Evolutionary conservation across 129 eudicot genomes (phyloP).

Genomic region (Lactuca saligna): DNA sequence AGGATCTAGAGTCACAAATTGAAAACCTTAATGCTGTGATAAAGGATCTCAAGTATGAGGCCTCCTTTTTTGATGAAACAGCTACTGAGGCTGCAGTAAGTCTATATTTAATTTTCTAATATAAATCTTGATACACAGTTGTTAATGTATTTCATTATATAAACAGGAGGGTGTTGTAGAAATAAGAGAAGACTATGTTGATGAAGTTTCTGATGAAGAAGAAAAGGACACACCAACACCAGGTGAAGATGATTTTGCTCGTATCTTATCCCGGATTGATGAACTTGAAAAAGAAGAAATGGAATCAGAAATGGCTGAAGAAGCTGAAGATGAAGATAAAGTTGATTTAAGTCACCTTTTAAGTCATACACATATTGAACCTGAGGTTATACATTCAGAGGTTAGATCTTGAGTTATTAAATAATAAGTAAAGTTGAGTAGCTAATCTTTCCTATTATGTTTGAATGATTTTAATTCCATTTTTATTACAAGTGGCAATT

Average conservation of each 20-base stretch:
- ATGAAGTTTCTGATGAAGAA: slow-evolving; percentile 46
- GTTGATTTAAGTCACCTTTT: slow-evolving; percentile 27
- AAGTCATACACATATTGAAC: slow-evolving; percentile 26
- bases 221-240: slow-evolving; percentile 30
- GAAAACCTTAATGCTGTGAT: slow-evolving; percentile 71
- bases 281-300: slow-evolving; percentile 90
- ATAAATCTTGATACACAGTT: slow-evolving; percentile 1
- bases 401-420: slow-evolving; percentile 27
- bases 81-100: slow-evolving; percentile 81
- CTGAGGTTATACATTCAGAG: slow-evolving; percentile 34
- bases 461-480: slow-evolving; percentile 6
- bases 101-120: not conserved
- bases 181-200: slow-evolving; percentile 80
- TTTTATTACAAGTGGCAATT: not conserved
- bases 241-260: slow-evolving; percentile 70
- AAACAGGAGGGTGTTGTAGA: slow-evolving; percentile 90
- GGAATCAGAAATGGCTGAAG: slow-evolving; percentile 53
- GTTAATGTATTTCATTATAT: slow-evolving; percentile 8
- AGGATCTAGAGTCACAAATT: slow-evolving; percentile 57
- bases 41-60: slow-evolving; percentile 72
- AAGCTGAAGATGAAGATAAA: slow-evolving; percentile 45
- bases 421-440: slow-evolving; percentile 23
- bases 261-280: slow-evolving; percentile 58
- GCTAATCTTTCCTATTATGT: slow-evolving; percentile 11
- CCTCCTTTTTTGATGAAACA: slow-evolving; percentile 75